A percentile compares a stretch with the other conserved stretches of the same genome.
phyloP scores from a whole-genome alignment of 495 filamentous ascomycete genomes.

The Neohortaea acidophila region DNA sequence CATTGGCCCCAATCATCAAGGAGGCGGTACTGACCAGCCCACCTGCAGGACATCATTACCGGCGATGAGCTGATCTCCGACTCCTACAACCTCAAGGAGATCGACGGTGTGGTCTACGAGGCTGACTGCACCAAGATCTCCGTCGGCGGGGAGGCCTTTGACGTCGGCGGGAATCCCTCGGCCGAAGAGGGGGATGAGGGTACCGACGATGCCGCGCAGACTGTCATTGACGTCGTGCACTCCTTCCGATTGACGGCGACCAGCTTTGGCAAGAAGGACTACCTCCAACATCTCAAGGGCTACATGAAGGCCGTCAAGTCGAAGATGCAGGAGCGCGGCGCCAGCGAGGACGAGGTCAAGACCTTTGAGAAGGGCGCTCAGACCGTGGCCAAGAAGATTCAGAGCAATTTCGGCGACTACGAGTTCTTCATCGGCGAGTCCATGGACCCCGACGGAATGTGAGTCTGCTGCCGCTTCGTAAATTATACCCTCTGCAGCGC shows the following conservation, averaged over 20 bases:
- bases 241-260: slow-evolving; percentile 76
- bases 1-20: too few species aligned
- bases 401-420: slow-evolving; percentile 79
- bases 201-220: slow-evolving; percentile 48
- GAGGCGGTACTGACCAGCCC: slow-evolving; percentile 8
- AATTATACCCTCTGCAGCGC: not conserved
- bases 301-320: slow-evolving; percentile 84
- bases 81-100: slow-evolving; percentile 60
- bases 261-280: slow-evolving; percentile 69
- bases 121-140: slow-evolving; percentile 80
- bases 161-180: slow-evolving; percentile 93
- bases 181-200: slow-evolving; percentile 65
- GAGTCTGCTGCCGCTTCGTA: slow-evolving; percentile 21
- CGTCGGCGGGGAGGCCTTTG: slow-evolving; percentile 59
- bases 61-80: slow-evolving; percentile 95
- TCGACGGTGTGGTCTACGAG: slow-evolving; percentile 70
- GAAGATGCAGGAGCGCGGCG: slow-evolving; percentile 45
- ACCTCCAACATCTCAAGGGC: slow-evolving; percentile 65
- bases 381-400: slow-evolving; percentile 59
- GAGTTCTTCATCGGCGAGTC: slow-evolving; percentile 85
- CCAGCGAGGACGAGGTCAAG: slow-evolving; percentile 47
- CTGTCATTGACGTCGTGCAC: slow-evolving; percentile 89
- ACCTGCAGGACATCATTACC: slow-evolving; percentile 63
- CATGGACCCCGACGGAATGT: slow-evolving; percentile 89
- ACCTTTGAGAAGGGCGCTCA: slow-evolving; percentile 61